Conservation (phyloP, 345 rosid genomes). For the Zanthoxylum bungeanum region DNA sequence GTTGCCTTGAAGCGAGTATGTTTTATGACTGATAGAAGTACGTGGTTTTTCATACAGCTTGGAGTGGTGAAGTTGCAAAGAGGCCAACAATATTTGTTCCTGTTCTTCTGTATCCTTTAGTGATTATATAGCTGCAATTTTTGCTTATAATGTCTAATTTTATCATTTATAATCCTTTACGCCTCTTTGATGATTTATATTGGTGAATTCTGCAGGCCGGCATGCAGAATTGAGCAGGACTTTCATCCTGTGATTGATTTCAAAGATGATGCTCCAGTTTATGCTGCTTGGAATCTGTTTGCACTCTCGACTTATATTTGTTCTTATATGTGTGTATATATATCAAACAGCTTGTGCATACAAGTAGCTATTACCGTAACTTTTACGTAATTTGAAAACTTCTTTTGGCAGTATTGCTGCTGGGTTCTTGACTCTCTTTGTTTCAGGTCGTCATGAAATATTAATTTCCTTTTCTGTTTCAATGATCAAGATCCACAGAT, state of each 20-base stretch:
- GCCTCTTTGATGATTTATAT: constrained; percentile 2
- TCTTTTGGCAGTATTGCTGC: no score
- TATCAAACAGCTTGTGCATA: neutral
- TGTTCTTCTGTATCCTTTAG: constrained; percentile 32
- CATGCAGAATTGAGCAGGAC: neutral
- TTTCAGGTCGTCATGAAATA: no score
- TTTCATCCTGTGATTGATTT: neutral
- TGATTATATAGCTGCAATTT: neutral
- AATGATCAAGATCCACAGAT: no score
- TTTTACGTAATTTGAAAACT: no score
- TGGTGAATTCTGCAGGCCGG: constrained; percentile 27
- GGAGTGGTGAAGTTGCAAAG: constrained; percentile 35
- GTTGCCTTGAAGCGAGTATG: neutral
- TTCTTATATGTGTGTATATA: neutral
- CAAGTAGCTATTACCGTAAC: no score
- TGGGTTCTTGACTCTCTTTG: no score
- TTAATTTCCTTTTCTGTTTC: no score
- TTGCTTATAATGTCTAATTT: neutral
- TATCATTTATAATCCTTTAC: neutral
- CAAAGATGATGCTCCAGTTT: neutral
- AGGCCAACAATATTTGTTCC: constrained; percentile 28
- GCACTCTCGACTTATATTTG: neutral
- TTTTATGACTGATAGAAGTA: constrained; percentile 5
- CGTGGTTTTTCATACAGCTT: constrained; percentile 25
- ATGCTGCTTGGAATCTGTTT: neutral